phyloP scores from a whole-genome alignment of 169 alveolate genomes.

The Neospora caninum region DNA sequence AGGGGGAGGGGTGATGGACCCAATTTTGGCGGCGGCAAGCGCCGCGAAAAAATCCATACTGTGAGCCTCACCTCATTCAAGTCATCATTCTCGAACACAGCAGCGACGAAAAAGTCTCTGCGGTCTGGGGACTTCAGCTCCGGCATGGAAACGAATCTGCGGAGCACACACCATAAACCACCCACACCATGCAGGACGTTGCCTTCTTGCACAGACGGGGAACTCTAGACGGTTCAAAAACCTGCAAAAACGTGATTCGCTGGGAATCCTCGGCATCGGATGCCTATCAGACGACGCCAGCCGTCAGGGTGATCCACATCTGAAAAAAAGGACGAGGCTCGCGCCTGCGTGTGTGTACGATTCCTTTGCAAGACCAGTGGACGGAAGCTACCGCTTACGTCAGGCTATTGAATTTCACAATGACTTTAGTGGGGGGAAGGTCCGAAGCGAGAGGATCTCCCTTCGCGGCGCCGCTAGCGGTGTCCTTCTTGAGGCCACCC shows the following conservation, averaged over 20 bases:
- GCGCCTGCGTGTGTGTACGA: too few species aligned
- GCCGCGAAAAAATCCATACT: background rate
- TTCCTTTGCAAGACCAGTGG: background rate
- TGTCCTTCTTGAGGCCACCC: background rate
- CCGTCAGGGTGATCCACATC: background rate
- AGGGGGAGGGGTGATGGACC: too few species aligned
- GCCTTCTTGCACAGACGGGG: too few species aligned
- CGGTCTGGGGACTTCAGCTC: slow-evolving; percentile 40
- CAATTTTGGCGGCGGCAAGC: too few species aligned
- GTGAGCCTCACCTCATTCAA: slow-evolving; percentile 31
- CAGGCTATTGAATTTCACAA: slow-evolving; percentile 1
- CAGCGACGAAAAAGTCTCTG: slow-evolving; percentile 59
- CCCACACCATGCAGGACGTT: background rate
- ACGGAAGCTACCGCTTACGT: background rate
- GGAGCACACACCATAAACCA: background rate
- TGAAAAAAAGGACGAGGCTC: background rate
- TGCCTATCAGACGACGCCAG: background rate
- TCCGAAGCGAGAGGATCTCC: background rate
- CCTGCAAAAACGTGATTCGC: too few species aligned
- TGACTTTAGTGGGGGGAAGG: background rate
- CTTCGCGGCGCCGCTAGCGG: background rate
- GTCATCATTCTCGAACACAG: slow-evolving; percentile 63
- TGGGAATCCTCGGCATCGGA: too few species aligned
- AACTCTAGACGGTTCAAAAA: too few species aligned
- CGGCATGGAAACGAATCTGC: slow-evolving; percentile 46